Conservation (phyloP, 2,329 filamentous ascomycete species). For the Talaromyces sp. region DNA sequence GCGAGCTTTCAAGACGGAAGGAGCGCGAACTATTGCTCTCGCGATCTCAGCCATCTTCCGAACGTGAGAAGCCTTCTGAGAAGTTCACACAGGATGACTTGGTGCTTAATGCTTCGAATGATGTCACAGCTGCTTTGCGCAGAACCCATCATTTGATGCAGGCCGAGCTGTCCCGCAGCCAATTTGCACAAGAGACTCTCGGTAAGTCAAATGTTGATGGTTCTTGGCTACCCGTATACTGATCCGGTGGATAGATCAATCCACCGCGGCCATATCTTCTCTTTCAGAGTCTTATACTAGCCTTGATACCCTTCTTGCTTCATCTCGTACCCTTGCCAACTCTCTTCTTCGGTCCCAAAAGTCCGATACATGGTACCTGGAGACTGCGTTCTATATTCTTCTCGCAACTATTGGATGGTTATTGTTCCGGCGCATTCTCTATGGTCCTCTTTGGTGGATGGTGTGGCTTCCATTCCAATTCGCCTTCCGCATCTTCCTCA, state of each 20-base stretch:
- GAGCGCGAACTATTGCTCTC: constrained; percentile 77
- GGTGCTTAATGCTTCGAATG: constrained; percentile 72
- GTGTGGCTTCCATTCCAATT: constrained; percentile 79
- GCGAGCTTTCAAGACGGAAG: constrained; percentile 71
- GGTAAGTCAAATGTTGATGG: constrained; percentile 31
- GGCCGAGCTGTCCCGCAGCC: constrained; percentile 78
- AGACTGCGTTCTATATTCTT: constrained; percentile 84
- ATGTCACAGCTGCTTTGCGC: constrained; percentile 81
- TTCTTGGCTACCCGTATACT: not conserved
- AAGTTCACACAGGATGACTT: constrained; percentile 71
- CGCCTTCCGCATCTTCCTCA: constrained; percentile 61
- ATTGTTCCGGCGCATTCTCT: constrained; percentile 79
- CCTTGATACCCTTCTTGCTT: constrained; percentile 75
- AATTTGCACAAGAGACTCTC: constrained; percentile 87
- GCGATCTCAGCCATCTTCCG: constrained; percentile 40
- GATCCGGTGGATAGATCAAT: constrained; percentile 59
- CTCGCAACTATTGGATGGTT: constrained; percentile 80
- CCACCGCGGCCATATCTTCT: constrained; percentile 77
- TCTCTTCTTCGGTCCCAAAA: constrained; percentile 86
- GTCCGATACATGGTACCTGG: constrained; percentile 96
- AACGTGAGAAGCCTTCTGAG: constrained; percentile 41
- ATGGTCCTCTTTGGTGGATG: constrained; percentile 89
- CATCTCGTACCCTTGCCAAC: constrained; percentile 73
- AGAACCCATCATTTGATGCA: constrained; percentile 86
- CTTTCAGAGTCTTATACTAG: constrained; percentile 80